These are phyloP conservation scores for Dujonia santamariae DNA, from an alignment of 1,139 yeast genomes.

Conservation along the genomic window DNA sequence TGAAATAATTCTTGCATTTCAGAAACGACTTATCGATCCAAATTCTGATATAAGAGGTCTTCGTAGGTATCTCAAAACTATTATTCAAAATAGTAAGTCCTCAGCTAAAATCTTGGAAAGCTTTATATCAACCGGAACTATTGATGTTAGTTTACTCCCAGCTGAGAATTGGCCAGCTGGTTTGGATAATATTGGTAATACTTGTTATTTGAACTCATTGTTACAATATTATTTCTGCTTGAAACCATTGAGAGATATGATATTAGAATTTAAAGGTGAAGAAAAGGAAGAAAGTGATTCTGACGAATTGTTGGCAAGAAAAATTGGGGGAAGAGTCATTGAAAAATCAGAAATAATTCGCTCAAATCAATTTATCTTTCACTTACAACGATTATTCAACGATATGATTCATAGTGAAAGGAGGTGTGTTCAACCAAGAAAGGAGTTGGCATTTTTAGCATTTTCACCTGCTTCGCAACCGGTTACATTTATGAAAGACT, in stretches of 20 bases:
- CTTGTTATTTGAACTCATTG: slow-evolving; percentile 88
- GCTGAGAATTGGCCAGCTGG: slow-evolving; percentile 84
- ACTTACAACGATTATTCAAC: slow-evolving; percentile 62
- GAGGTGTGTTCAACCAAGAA: slow-evolving; percentile 75
- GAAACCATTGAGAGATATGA: slow-evolving; percentile 70
- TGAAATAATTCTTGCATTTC: slow-evolving; percentile 54
- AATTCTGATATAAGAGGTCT: slow-evolving; percentile 41
- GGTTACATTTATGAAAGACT: slow-evolving; percentile 49
- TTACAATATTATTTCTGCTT: slow-evolving; percentile 87
- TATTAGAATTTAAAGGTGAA: slow-evolving; percentile 56
- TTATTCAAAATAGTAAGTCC: slow-evolving; percentile 50
- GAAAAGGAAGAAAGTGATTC: slow-evolving; percentile 15
- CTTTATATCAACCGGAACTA: slow-evolving; percentile 54
- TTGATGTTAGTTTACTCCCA: slow-evolving; percentile 60
- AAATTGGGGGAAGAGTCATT: slow-evolving; percentile 84
- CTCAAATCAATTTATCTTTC: slow-evolving; percentile 76
- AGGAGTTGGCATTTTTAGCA: slow-evolving; percentile 84
- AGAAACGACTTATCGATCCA: slow-evolving; percentile 25
- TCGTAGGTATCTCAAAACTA: slow-evolving; percentile 47
- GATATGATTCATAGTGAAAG: slow-evolving; percentile 63
- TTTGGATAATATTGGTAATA: slow-evolving; percentile 88
- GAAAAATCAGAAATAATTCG: slow-evolving; percentile 71
- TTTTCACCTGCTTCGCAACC: slow-evolving; percentile 72
- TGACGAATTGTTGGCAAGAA: slow-evolving; percentile 34
- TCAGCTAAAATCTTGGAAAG: slow-evolving; percentile 41